These are phyloP conservation scores for Beauveria sp. DNA, from an alignment of 2,329 filamentous ascomycete species.

Conservation along the genomic window DNA sequence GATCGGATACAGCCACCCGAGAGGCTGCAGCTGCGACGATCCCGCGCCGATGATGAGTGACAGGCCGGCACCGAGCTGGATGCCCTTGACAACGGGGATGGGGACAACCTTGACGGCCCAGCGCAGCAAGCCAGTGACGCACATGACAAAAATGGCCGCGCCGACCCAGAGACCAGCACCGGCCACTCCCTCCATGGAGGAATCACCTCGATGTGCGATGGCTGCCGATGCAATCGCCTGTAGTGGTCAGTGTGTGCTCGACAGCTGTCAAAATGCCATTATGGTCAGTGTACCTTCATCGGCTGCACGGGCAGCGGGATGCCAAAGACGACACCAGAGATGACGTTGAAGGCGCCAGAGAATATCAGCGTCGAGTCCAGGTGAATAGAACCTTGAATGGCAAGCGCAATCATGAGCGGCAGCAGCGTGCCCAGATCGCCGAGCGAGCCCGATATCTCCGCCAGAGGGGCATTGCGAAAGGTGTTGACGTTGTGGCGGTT, in stretches of 20 bases:
- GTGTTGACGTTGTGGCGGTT: conserved; percentile 43
- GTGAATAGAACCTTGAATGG: conserved; percentile 69
- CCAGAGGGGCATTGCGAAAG: conserved; percentile 38
- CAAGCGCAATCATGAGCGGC: conserved; percentile 80
- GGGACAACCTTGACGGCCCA: conserved; percentile 71
- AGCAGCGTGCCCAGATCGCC: conserved; percentile 87
- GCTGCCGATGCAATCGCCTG: conserved; percentile 83
- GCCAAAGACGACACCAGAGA: conserved; percentile 76
- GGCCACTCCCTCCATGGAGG: conserved; percentile 52
- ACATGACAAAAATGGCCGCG: conserved; percentile 65
- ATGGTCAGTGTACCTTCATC: conserved; percentile 48
- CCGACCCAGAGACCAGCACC: conserved; percentile 73
- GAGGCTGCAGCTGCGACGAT: conserved; percentile 54
- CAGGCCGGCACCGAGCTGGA: conserved; percentile 86
- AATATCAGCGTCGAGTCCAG: conserved; percentile 81
- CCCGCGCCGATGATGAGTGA: conserved; percentile 76
- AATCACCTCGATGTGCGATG: conserved; percentile 57
- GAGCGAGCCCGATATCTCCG: conserved; percentile 79
- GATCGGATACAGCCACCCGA: conserved; percentile 61
- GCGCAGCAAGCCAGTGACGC: conserved; percentile 67
- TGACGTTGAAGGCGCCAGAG: conserved; percentile 77
- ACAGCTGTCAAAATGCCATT: too few species aligned
- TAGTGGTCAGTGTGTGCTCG: background rate
- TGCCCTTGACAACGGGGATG: conserved; percentile 84
- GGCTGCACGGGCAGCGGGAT: conserved; percentile 89